Evolutionary conservation across 306 rosid species (phyloP), one percentile per base, ranked within the genome.

Genomic region (Prinsepia uniflora): DNA sequence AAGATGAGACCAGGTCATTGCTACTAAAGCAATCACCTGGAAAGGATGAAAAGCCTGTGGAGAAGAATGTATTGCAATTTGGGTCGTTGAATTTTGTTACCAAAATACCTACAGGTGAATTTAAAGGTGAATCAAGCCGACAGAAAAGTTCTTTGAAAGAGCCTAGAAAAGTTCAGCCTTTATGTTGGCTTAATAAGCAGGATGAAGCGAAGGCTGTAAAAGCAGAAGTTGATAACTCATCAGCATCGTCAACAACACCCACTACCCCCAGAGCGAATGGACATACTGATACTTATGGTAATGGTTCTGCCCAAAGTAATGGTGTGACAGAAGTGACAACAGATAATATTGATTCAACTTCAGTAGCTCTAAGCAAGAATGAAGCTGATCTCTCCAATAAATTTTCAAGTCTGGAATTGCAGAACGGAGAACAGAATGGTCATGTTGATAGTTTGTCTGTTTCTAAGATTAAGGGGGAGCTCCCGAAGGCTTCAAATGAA

Each of bases 1-100:
- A 95, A 79, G 97, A 95, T 22, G 99, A 95, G 83, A 89, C 96
- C 43, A 86, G 42, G 72, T 85, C 90, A 45, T 75, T 85, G 91
- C 62, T 85, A 74, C 72, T 5, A 30, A 81, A 78, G 59, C 77
- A 80, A 80, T 78, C 85, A 47, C 62, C 83, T 66, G 78, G 78
- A 74, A 82, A 59, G 47, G 67, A 59, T 47, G 84, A 79, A 71
- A 89, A 81, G 75, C 67, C 84, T 6, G 81, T 69, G 44, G 83
- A 79, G 71, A 82, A 88, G 83, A 81, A 80, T 20, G 79, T 78
- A 36, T 79, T 89, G 71, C 96, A 82, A 77, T 89, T 89, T 69
- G 97, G 96, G 68, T 89, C 91, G 68, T 55, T 89, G 65, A 76
- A 81, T 75, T 81, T 79, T 75, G 83, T 55, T 10, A 30, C 72